Evolutionary conservation across 2,329 filamentous ascomycete genomes (phyloP), one percentile per base, ranked within the genome.

Genomic region (Trichoderma citrinoviride): DNA sequence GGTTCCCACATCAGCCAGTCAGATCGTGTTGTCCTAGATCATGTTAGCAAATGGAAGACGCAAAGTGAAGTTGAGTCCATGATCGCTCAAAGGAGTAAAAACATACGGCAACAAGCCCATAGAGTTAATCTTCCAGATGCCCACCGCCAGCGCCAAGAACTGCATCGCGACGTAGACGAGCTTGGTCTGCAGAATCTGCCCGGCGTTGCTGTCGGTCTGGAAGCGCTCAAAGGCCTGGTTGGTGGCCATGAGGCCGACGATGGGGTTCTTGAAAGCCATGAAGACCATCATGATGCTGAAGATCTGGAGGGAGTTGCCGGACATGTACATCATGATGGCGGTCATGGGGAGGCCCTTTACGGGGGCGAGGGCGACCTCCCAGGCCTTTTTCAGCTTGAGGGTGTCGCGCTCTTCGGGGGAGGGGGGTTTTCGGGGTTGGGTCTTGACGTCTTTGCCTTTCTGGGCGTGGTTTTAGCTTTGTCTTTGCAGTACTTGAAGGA

Each of bases 231-330:
- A 98, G n/a, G 91, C 91, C 73, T 89, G 86, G 74, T 95, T 93
- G 54, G 94, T 94, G 70, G 82, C 87, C 67, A 96, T 79, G 52
- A 98, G 81, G 40, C 93, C 95, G 77, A 92, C 87, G 67, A 99
- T 85, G 10, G 95, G 95, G 70, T 91, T 96, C 83, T 98, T 98
- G 85, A 99, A 99, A 52, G 96, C 89, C 90, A 97, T 98, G 73
- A 94, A 93, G 19, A 98, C 94, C 93, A 98, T 99, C 92, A 98
- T 98, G 79, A 99, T 98, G 79, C 91, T 96, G 82, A 99, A 99
- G 70, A 99, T 98, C 77, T 99, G 95, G 53, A 99, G 86, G 67
- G 92, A 93, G 81, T 98, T 99, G 73, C 95, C 95, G 37, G 94
- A 96, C 95, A 99, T 99, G 85, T 99, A 99, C 93, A 98, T 98